phyloP scores from a whole-genome alignment of 805 yeast genomes.

The Ogataea philodendri region DNA sequence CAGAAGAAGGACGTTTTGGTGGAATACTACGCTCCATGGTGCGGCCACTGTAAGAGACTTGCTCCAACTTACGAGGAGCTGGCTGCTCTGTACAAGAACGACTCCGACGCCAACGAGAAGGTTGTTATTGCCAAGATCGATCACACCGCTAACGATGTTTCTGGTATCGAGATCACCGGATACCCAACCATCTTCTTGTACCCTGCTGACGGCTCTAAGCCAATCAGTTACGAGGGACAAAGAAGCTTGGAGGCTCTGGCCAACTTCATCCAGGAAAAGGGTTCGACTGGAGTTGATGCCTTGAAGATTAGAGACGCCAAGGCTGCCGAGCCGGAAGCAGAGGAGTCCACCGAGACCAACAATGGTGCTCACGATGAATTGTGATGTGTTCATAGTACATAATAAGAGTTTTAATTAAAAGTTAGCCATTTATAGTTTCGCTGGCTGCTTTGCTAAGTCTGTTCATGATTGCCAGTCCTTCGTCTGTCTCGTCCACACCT shows the following conservation, averaged over 20 bases:
- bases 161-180: conserved; percentile 71
- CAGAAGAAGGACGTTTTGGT: conserved; percentile 74
- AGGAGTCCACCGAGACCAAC: conserved; percentile 78
- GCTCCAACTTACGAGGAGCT: conserved; percentile 88
- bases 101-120: conserved; percentile 46
- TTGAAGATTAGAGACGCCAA: conserved; percentile 30
- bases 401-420: conserved; percentile 1
- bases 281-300: conserved; percentile 63
- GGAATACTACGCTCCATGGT: conserved; percentile 96
- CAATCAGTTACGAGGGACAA: conserved; percentile 62
- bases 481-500: conserved; percentile 69
- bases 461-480: conserved; percentile 95
- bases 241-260: conserved; percentile 75
- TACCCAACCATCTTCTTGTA: conserved; percentile 90
- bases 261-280: conserved; percentile 67
- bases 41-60: conserved; percentile 92
- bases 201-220: conserved; percentile 77
- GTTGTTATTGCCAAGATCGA: conserved; percentile 84
- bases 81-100: conserved; percentile 61
- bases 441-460: conserved; percentile 81
- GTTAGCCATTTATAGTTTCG: conserved; percentile 28
- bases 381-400: conserved; percentile 8
- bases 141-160: conserved; percentile 84
- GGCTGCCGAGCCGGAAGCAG: conserved; percentile 49
- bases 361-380: conserved; percentile 46